These are phyloP conservation scores for Phaeophleospora eucalypticola DNA, from an alignment of 2,329 filamentous ascomycete species.

Conservation along the genomic window DNA sequence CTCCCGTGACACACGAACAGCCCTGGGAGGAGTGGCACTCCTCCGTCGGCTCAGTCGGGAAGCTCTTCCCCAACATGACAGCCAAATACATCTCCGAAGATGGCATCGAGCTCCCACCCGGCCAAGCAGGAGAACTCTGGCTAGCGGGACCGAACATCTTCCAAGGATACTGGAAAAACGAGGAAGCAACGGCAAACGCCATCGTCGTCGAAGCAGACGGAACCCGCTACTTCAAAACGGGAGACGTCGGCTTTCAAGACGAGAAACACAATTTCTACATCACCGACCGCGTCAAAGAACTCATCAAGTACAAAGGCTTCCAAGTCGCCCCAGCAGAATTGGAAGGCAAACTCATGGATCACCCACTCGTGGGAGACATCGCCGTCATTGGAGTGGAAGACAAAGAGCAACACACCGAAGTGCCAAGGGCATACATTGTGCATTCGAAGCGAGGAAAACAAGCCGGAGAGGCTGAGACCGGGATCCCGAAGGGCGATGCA, in stretches of 20 bases:
- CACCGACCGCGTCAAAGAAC: constrained; percentile 75
- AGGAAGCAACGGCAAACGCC: constrained; percentile 64
- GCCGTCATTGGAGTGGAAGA: constrained; percentile 47
- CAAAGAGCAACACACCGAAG: constrained; percentile 43
- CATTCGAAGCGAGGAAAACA: constrained; percentile 35
- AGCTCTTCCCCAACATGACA: constrained; percentile 71
- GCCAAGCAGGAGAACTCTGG: constrained; percentile 58
- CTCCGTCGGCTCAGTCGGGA: constrained; percentile 73
- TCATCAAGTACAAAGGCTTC: constrained; percentile 56
- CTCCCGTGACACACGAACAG: constrained; percentile 36
- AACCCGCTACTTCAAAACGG: constrained; percentile 72
- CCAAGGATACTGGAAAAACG: constrained; percentile 72
- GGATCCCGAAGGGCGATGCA: constrained; percentile 16
- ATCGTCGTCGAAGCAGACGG: constrained; percentile 59
- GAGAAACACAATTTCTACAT: constrained; percentile 79
- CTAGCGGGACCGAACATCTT: constrained; percentile 78
- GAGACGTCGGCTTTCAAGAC: constrained; percentile 79
- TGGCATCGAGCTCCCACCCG: constrained; percentile 58
- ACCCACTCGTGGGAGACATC: constrained; percentile 42
- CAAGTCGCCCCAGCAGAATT: constrained; percentile 48
- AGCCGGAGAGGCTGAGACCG: constrained; percentile 27
- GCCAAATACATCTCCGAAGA: constrained; percentile 69
- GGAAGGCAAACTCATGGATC: constrained; percentile 43
- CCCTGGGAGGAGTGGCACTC: constrained; percentile 71
- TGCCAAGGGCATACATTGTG: constrained; percentile 45